Base-by-base conservation (phyloP, 2,329 filamentous ascomycete genomes). In the Sporothrix brasiliensis region DNA sequence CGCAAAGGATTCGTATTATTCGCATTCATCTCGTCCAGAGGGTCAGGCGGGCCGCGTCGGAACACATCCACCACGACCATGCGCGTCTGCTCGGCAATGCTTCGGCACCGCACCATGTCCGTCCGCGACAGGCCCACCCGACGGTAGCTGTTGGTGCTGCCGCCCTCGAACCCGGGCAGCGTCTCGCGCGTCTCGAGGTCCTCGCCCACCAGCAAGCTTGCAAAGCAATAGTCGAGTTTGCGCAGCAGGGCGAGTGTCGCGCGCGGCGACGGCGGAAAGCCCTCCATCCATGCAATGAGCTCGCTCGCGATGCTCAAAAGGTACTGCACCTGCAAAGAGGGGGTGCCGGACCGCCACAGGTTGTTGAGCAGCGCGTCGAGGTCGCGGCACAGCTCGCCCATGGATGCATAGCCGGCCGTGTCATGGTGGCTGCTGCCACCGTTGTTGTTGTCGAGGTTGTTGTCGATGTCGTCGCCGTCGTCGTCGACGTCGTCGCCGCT, bases 61-160 rank as follows among this genome's bases (percentile, higher is more conserved):
- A 93, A 85, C 19, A 89, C 85, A 71, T 92, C 88, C 1, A 93
- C 87, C 70, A 94, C 87, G 5, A 88, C 79, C 9, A 93, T 81
- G 34, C 94, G 85, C 19, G 91, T 92, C 74, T 90, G 87, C 77
- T 96, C 92, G 0, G 93, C 91, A 41, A 96, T 82, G 76, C 92
- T 92, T 77, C 92, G 91, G 73, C 94, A 91, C 53, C 94, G 87
- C 9, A 98, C 93, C 84, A 95, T 97, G 78, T 97, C 93, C 0
- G 92, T 94, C 21, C 80, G 83, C 0, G 89, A 93, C 83, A 92
- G 90, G 0, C 92, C 90, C 0, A 89, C 87, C 0, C 83, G 80
- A 5, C 84, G 81, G 0, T 67, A 58, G 30, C 16, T 19, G 41
- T 2, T 30, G 19, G 39, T n/a, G 27, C 44, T 49, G 67, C 86